Base-by-base conservation (phyloP, 805 yeast species). In the Limtongia smithiae region DNA sequence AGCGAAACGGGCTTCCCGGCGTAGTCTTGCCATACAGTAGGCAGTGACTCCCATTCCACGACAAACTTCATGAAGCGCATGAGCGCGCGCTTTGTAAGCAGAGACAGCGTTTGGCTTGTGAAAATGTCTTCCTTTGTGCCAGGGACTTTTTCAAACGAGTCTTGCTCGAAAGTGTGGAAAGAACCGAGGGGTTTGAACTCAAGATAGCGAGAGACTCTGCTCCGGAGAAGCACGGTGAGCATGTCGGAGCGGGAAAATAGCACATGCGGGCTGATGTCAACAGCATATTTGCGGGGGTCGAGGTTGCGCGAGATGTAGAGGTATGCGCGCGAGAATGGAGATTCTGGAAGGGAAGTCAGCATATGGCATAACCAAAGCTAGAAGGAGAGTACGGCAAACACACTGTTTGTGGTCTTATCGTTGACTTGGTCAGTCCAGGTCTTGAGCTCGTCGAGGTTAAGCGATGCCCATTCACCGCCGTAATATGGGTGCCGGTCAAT, bases 111-210 rank as follows among this genome's bases (percentile, higher is more conserved):
- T 66, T 88, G 93, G 68, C 88, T 90, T 18, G 95, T 85, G 71
- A 91, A 91, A 38, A 91, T 90, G 61, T 89, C 97, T 68, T 91
- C 94, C 65, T 89, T 91, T 25, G 96, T 79, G 53, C 84, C 84
- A 28, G 89, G 77, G 63, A 90, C 78, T 65, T 87, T 87, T 59
- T 85, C 95, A 70, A 93, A 91, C 44, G 81, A 75, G 66, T 91
- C 97, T 64, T 87, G 84, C 67, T 90, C 96, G 68, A 78, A 93
- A n/a, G 95, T 86, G 67, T 93, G 97, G 71, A 91, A 90, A 57
- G 82, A 83, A 38, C 87, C 79, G 56, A 91, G 71, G 21, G 95
- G 82, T 70, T 88, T 94, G 70, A 91, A 91, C 67, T 93, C 97
- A 64, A 93, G 74, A 68, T 91, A 91, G 65, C 86, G 82, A 65